Evolutionary conservation across 805 yeast species (phyloP).

Genomic region (Suhomyces prunicola): DNA sequence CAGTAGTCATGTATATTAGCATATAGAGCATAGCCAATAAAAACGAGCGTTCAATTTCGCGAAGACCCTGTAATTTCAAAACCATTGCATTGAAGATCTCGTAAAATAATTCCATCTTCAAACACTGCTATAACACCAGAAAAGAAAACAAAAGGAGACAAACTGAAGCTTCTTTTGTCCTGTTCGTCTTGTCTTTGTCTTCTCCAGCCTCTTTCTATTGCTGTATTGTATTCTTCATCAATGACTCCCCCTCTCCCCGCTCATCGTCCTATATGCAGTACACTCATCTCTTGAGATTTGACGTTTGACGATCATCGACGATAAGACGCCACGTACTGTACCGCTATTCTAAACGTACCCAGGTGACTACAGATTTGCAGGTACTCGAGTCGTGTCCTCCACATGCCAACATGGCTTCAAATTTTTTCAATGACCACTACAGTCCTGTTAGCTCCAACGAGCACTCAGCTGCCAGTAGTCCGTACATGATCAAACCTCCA

Average conservation of each 20-base stretch:
- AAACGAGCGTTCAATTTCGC: not conserved
- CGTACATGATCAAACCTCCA: slow-evolving; percentile 13
- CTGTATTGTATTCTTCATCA: too few species aligned
- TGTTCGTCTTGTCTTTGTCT: too few species aligned
- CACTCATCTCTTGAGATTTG: not conserved
- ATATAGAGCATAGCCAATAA: not conserved
- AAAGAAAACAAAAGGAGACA: not conserved
- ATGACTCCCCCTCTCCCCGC: too few species aligned
- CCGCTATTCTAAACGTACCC: not conserved
- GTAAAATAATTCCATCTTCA: not conserved
- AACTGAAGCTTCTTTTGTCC: too few species aligned
- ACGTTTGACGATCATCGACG: not conserved
- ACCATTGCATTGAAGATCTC: not conserved
- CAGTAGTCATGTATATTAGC: slow-evolving; percentile 29
- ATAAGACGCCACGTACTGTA: not conserved
- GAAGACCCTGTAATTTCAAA: not conserved
- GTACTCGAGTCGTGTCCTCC: not conserved
- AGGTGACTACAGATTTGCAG: not conserved
- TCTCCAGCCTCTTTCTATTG: too few species aligned
- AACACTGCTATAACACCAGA: not conserved
- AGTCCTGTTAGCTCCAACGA: slow-evolving; percentile 9
- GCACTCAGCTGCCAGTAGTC: slow-evolving; percentile 9
- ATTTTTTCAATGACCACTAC: slow-evolving; percentile 11
- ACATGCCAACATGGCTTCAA: slow-evolving; percentile 5
- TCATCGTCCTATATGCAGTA: not conserved